Base-by-base conservation (phyloP, 2,329 filamentous ascomycete species). In the Nectriaceae sp. region DNA sequence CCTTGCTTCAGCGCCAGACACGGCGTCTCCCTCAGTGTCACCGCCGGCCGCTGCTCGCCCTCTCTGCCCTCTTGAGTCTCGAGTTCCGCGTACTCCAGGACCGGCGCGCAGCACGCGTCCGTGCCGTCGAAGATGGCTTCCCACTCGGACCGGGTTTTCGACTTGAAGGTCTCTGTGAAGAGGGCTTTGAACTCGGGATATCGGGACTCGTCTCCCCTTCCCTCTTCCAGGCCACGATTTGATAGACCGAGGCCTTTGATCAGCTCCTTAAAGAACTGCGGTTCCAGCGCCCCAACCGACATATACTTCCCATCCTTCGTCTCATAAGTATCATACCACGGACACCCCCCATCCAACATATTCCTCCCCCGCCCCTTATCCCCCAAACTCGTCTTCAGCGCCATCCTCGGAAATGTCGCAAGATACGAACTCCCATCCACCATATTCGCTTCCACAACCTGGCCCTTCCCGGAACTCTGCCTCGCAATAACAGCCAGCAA, bases 361-460 rank as follows among this genome's bases (percentile, higher is more conserved):
- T 97, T 97, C 46, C 79, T 76, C 0, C 93, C 93, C 41, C 92
- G 76, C 21, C 82, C 77, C 3, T 68, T 67, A 57, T 74, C 66
- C 75, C 90, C 92, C 33, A 84, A 65, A 1, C 80, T 77, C 5
- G 76, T 84, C 64, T 86, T 85, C 52, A 78, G 75, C 21, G 77
- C 76, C 52, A 95, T 74, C 26, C 93, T 78, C 43, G 89, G 86
- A 71, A 93, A 93, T 0, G 85, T 87, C 2, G 87, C 85, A 21
- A 97, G 73, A 68, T 93, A 93, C 29, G 84, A 82, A 19, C 81
- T 83, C 8, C 93, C 93, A 71, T 97, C 93, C 11, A 97, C 93
- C 93, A 97, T 97, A 69, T 96, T 97, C 15, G 89, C 90, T 72
- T 97, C 90, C 8, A 97, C 91, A 11, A 97, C 86, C 71, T 97